Evolutionary conservation across 2,329 filamentous ascomycete genomes (phyloP).

Genomic region (Fusarium chuoi): DNA sequence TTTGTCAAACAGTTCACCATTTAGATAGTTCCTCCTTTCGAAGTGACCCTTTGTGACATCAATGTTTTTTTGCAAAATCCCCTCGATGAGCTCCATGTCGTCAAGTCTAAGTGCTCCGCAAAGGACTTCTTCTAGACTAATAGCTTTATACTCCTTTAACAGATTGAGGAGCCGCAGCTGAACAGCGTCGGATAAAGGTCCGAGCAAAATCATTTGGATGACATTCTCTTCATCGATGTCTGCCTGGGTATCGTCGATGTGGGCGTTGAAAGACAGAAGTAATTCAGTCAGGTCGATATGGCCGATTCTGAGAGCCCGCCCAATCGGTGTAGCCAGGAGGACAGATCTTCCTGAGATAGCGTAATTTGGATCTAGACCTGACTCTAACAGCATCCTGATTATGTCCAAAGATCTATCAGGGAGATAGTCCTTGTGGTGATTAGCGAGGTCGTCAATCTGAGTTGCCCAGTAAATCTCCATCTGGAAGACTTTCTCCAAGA

Average conservation of each 20-base stretch:
- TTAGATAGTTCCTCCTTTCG: accelerated
- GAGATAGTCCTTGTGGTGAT: background rate
- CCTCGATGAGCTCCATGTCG: background rate
- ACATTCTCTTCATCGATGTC: accelerated
- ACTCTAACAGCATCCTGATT: background rate
- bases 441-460: background rate
- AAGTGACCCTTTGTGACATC: accelerated
- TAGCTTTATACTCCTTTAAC: background rate
- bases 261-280: background rate
- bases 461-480: background rate
- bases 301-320: background rate
- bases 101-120: background rate
- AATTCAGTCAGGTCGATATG: background rate
- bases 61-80: background rate
- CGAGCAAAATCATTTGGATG: background rate
- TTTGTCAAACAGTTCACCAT: background rate
- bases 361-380: background rate
- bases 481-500: background rate
- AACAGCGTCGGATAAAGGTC: background rate
- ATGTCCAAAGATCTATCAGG: background rate
- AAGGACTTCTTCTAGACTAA: background rate
- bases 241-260: background rate
- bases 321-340: background rate
- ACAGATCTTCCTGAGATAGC: no score
- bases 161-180: background rate